Base-by-base conservation (phyloP, 345 rosid species). In the Bruguiera sexangula region DNA sequence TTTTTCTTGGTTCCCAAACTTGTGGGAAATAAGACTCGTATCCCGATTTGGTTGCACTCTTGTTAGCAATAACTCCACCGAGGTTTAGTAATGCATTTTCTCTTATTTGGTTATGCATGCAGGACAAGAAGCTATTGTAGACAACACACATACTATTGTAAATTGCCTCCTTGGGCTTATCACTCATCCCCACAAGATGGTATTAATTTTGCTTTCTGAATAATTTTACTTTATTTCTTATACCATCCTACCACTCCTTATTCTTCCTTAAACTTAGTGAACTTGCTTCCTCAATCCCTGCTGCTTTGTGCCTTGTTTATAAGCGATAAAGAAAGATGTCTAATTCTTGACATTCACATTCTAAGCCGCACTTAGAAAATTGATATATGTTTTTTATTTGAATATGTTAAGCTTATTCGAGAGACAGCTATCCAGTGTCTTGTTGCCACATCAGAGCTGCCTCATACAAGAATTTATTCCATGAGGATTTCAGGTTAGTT, bases 351-450 rank as follows among this genome's bases (percentile, higher is more conserved):
- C 48, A 11, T 39, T 2, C 48, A 10, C 48, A 34, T 34, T 1
- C 37, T 34, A 34, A 34, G 50, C n/a, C n/a, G 24, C 16, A 67
- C 7, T 24, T 8, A 15, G 60, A 59, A 20, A 37, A 8, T 30
- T 48, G 10, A 43, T 65, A 21, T 31, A 37, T 58, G 16, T 26
- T 46, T 72, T 30, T 48, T 26, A 8, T 21, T 50, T 63, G 19
- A 39, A 72, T 43, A 31, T 74, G 70, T 60, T 62, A 82, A 94
- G 99, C 80, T 85, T 78, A 88, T 88, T 55, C 88, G 97, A 58
- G 96, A 95, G 81, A 92, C 99, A 1, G 89, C 93, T 21, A 75
- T 95, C 71, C 96, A 89, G 68, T 92, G 99, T 82, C 95, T 92
- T 39, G 75, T 72, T 72, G 88, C 96, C 6, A 62, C 88, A 80